Percentiles rank a stretch among this genome's conserved stretches.
Evolutionary conservation across 192 early-diverging fungal species (phyloP).

Genomic region (Backusella luteola): DNA sequence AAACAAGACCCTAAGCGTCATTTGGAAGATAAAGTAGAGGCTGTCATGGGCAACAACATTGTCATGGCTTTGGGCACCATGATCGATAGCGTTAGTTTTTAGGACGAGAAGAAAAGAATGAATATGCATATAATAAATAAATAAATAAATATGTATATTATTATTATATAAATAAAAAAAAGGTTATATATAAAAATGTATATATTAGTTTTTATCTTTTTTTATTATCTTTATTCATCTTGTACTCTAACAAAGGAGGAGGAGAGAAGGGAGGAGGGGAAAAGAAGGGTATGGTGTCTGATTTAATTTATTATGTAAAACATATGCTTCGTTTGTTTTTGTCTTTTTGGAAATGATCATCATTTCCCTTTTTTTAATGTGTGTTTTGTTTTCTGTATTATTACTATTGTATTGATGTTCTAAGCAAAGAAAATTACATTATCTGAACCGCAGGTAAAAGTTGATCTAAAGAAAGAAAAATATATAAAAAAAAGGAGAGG

Average conservation of each 20-base stretch:
- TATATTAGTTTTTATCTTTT: background rate
- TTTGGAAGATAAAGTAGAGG: conserved; percentile 89
- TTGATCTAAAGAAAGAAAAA: conserved; percentile 26
- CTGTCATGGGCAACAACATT: conserved; percentile 94
- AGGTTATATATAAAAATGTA: conserved; percentile 8
- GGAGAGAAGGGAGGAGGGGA: background rate
- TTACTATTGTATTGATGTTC: background rate
- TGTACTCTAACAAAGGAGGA: background rate
- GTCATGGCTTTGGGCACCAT: conserved; percentile 93
- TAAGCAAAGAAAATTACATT: background rate
- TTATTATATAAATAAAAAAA: background rate
- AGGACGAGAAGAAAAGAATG: conserved; percentile 15
- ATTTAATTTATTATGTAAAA: conserved; percentile 3
- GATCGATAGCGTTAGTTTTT: conserved; percentile 75
- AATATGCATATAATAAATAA: background rate
- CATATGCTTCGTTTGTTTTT: conserved; percentile 4
- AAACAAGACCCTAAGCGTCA: conserved; percentile 99
- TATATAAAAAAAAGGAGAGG: background rate
- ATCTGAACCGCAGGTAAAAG: conserved; percentile 34
- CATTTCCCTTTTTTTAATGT: background rate
- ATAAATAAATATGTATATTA: background rate
- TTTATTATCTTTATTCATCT: background rate
- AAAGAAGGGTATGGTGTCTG: background rate
- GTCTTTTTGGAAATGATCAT: background rate
- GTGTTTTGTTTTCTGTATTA: background rate